Percentiles rank a stretch among this genome's conserved stretches.
Evolutionary conservation across 352 stramenopile species (phyloP).

Genomic region (Phytophthora meadii): DNA sequence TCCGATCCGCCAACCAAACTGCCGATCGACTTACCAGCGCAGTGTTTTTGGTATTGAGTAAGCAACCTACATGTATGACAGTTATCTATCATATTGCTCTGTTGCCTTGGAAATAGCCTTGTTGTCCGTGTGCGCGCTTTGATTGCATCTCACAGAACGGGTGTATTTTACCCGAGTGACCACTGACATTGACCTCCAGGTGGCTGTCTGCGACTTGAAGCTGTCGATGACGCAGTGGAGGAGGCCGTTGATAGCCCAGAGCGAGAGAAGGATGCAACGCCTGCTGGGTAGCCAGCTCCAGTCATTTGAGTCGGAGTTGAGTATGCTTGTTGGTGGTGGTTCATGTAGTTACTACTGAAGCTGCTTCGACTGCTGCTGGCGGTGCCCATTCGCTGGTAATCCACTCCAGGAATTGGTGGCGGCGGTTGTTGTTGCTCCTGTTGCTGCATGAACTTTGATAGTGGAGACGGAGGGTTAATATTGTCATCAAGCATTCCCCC

Average conservation of each 20-base stretch:
- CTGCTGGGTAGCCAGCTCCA: slow-evolving; percentile 5
- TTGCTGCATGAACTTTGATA: slow-evolving; percentile 81
- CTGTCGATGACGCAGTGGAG: slow-evolving; percentile 21
- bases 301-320: background rate
- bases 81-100: no score
- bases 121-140: no score
- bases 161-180: slow-evolving; percentile 37
- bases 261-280: slow-evolving; percentile 23
- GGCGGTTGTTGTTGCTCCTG: slow-evolving; percentile 40
- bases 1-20: no score
- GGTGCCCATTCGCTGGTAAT: slow-evolving; percentile 26
- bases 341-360: slow-evolving; percentile 11
- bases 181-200: slow-evolving; percentile 72
- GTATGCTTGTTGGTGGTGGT: slow-evolving; percentile 13
- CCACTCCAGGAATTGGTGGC: slow-evolving; percentile 11
- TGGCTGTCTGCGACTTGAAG: slow-evolving; percentile 49
- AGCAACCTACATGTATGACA: no score
- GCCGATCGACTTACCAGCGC: no score
- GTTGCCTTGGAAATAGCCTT: no score
- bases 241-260: slow-evolving; percentile 28
- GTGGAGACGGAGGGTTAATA: slow-evolving; percentile 55
- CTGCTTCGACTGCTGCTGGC: slow-evolving; percentile 27
- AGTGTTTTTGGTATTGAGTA: no score
- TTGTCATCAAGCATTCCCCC: slow-evolving; percentile 14
- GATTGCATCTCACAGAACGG: no score